These are phyloP conservation scores for Corymbia maculata DNA, from an alignment of 345 rosid genomes.

Conservation along the genomic window DNA sequence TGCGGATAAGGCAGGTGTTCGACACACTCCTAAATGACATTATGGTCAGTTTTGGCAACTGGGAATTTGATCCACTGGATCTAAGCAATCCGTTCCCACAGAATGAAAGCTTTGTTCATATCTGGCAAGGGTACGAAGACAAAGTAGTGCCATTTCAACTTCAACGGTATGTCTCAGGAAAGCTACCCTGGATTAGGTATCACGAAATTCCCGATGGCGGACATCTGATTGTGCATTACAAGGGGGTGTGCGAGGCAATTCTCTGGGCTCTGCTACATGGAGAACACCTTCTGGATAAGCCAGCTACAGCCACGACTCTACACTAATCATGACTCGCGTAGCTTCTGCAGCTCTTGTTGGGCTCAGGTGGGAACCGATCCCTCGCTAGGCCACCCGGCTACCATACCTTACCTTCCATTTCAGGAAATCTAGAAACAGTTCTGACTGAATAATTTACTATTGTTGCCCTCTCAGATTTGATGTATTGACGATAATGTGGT, in stretches of 20 bases:
- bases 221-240: constrained; percentile 74
- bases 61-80: constrained; percentile 79
- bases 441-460: background rate
- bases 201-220: constrained; percentile 90
- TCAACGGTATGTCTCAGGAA: constrained; percentile 49
- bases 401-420: background rate
- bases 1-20: constrained; percentile 39
- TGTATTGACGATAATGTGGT: background rate
- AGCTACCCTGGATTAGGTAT: constrained; percentile 70
- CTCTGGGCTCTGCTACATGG: constrained; percentile 56
- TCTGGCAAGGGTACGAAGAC: constrained; percentile 91
- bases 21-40: constrained; percentile 54
- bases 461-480: background rate
- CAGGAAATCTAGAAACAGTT: background rate
- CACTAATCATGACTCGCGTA: background rate
- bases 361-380: background rate
- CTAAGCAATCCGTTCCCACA: constrained; percentile 39
- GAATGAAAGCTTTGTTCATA: constrained; percentile 43
- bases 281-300: constrained; percentile 28
- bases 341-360: background rate
- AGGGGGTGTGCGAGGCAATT: constrained; percentile 58
- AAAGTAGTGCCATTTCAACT: constrained; percentile 75
- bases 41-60: constrained; percentile 46
- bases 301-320: background rate
- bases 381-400: background rate